phyloP scores from a whole-genome alignment of 2,329 filamentous ascomycete genomes.

The Verticillium albo-atrum region DNA sequence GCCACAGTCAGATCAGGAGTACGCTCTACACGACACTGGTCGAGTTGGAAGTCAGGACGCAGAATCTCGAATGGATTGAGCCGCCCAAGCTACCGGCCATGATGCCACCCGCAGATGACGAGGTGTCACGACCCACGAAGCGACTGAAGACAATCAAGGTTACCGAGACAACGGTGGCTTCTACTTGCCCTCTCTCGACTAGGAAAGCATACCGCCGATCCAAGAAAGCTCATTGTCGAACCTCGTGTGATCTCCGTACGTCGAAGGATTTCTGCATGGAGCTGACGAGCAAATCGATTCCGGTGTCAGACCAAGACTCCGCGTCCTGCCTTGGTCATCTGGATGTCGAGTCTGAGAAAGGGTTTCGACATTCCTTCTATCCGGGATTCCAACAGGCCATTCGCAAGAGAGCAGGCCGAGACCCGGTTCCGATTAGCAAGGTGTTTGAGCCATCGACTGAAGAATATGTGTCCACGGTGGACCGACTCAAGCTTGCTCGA shows the following conservation, averaged over 20 bases:
- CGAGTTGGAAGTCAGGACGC: slow-evolving; percentile 3
- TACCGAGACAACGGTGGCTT: background rate
- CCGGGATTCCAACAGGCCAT: background rate
- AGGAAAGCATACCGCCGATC: background rate
- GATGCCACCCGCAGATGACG: background rate
- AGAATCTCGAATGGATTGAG: slow-evolving; percentile 3
- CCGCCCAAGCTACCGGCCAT: background rate
- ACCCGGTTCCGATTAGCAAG: background rate
- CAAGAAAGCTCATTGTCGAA: background rate
- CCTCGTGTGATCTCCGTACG: background rate
- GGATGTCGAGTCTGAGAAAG: background rate
- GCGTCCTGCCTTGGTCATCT: slow-evolving; percentile 3
- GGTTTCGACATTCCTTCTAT: slow-evolving; percentile 4
- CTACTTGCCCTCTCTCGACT: background rate
- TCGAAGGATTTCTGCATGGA: slow-evolving; percentile 5
- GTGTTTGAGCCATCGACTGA: background rate
- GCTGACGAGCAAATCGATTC: background rate
- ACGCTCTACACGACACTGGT: background rate
- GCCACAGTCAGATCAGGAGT: background rate
- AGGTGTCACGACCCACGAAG: background rate
- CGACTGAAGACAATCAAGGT: slow-evolving; percentile 1
- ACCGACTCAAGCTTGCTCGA: background rate
- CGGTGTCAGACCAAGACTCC: background rate
- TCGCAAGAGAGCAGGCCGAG: background rate
- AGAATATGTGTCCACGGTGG: background rate